Percentiles rank a stretch among this genome's conserved stretches.
phyloP scores from a whole-genome alignment of 2,329 filamentous ascomycete species.

The Penicillium paneum region DNA sequence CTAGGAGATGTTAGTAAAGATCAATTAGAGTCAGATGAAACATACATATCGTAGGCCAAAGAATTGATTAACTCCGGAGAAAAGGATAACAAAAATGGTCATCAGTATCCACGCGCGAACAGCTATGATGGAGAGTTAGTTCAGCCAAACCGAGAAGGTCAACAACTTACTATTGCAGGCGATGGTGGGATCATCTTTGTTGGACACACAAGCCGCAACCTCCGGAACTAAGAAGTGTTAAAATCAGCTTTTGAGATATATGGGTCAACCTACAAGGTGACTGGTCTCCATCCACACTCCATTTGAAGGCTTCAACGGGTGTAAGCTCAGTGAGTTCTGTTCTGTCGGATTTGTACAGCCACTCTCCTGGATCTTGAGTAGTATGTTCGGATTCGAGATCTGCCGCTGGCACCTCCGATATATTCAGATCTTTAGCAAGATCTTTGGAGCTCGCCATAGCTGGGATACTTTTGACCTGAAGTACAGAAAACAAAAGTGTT shows the following conservation, averaged over 20 bases:
- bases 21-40: neutral
- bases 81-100: constrained; percentile 25
- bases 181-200: constrained; percentile 34
- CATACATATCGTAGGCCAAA: constrained; percentile 27
- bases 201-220: constrained; percentile 37
- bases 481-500: neutral
- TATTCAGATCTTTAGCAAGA: neutral
- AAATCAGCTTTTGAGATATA: neutral
- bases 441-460: neutral
- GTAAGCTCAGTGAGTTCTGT: constrained; percentile 32
- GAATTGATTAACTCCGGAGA: constrained; percentile 26
- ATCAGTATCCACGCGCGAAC: constrained; percentile 32
- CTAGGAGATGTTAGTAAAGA: constrained; percentile 5
- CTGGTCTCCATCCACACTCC: constrained; percentile 39
- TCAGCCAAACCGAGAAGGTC: neutral
- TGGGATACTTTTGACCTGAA: neutral
- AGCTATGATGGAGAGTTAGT: constrained; percentile 14
- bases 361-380: constrained; percentile 1
- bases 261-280: constrained; percentile 32
- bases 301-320: constrained; percentile 37
- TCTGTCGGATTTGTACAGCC: constrained; percentile 6
- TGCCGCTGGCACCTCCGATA: neutral
- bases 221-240: constrained; percentile 31
- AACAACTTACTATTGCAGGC: constrained; percentile 30
- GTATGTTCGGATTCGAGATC: constrained; percentile 11